Evolutionary conservation across 129 eudicot genomes (phyloP), one percentile per base, ranked within the genome.

Genomic region (Dittrichia graveolens): DNA sequence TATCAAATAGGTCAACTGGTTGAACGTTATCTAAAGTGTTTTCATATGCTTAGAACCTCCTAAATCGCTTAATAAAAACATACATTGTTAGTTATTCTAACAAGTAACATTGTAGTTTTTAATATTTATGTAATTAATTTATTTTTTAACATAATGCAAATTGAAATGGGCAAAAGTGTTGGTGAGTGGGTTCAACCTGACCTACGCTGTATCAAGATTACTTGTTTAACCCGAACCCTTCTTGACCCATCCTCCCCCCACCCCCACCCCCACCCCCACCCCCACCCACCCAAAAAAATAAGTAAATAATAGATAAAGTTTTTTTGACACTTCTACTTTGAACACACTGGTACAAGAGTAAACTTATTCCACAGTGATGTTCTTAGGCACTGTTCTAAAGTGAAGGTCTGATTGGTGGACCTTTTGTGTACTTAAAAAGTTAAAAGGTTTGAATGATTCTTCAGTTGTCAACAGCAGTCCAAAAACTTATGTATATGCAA

Each of bases 381-480:
- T 42, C 15, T 71, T 45, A 12, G n/a, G 75, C 53, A 60, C 9
- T 40, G 57, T 44, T 71, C 24, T 43, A 18, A 13, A 57, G 76
- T 44, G 76, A 71, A 41, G 45, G 47, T 44, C 34, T 68, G 7
- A 12, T 6, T 45, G 57, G 24, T 56, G 71, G 24, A 7, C 6
- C 57, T 58, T 34, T 8, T 71, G 31, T 8, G 14, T 45, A 24
- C 56, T 56, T 13, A 49, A 50, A 50, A 13, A 9, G 1, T 1
- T 39, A 18, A 42, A 42, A n/a, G n/a, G n/a, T n/a, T n/a, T n/a
- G n/a, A 34, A 47, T 13, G 46, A 68, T 50, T n/a, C 61, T 4
- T 37, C 38, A 48, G 38, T 15, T 34, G 24, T 12, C n/a, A 34
- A 0, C 31, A 35, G 45, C 43, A 55, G 38, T 44, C 44, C 37